Conservation (phyloP, 306 rosid genomes). For the Casuarina glauca region DNA sequence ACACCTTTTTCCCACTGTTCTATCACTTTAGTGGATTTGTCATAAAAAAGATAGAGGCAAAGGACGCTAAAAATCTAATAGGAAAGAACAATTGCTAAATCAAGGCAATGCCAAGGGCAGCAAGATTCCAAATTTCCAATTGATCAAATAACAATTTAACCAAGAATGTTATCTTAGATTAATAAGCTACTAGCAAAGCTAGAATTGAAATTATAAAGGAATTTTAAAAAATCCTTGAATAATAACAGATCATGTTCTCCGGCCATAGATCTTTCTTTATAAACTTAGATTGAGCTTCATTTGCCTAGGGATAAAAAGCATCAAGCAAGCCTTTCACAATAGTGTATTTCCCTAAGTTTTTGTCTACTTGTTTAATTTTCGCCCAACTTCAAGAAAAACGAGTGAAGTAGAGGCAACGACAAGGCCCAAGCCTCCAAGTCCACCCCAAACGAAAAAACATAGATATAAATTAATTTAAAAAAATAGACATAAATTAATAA, state of each 20-base stretch:
- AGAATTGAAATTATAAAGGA: neutral
- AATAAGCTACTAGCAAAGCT: slow-evolving; percentile 1
- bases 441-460: neutral
- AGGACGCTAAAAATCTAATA: neutral
- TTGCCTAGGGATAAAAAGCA: neutral
- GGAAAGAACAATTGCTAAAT: neutral
- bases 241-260: neutral
- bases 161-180: neutral
- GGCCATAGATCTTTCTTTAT: neutral
- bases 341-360: neutral
- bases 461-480: neutral
- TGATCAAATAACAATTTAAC: neutral
- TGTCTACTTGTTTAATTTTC: neutral
- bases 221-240: neutral
- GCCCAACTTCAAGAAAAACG: neutral
- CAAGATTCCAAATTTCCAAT: neutral
- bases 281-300: neutral
- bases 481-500: neutral
- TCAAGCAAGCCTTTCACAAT: neutral
- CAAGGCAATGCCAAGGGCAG: neutral
- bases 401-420: neutral
- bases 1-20: too few species aligned
- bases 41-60: slow-evolving; percentile 23
- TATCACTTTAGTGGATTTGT: too few species aligned
- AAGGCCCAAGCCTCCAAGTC: neutral